Conservation (phyloP, 768 basidiomycete species). For the Lactifluus hygrophoroides region DNA sequence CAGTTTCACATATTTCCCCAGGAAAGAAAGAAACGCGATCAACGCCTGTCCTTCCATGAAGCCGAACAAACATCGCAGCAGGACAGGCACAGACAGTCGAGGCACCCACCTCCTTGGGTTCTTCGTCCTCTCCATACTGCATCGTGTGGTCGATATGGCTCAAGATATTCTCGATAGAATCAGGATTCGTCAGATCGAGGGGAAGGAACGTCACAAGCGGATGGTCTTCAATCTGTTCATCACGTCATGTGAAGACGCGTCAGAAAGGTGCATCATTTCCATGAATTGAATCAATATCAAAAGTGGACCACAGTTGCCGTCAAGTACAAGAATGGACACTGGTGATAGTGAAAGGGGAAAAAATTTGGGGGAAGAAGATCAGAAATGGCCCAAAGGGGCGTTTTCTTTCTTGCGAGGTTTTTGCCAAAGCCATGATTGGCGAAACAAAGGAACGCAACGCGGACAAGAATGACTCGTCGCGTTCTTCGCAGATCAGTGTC, state of each 20-base stretch:
- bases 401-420: conserved; percentile 8
- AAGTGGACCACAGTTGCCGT: neutral
- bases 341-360: neutral
- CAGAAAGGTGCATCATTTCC: conserved; percentile 4
- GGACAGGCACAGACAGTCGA: neutral
- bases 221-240: conserved; percentile 89
- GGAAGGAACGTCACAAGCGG: conserved; percentile 96
- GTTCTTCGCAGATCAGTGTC: conserved; percentile 11
- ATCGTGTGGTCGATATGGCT: conserved; percentile 97
- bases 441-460: conserved; percentile 14
- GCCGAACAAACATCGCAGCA: neutral
- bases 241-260: conserved; percentile 14
- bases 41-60: conserved; percentile 1
- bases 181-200: conserved; percentile 81
- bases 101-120: conserved; percentile 76
- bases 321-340: conserved; percentile 7
- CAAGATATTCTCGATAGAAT: conserved; percentile 82
- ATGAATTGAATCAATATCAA: neutral
- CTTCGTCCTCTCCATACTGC: conserved; percentile 98
- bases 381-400: neutral
- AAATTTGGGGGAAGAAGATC: neutral
- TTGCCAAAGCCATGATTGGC: conserved; percentile 1
- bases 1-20: conserved; percentile 8
- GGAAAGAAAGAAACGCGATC: conserved; percentile 9
- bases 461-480: neutral